A percentile compares a stretch with the other conserved stretches of the same genome.
Evolutionary conservation across 2,329 filamentous ascomycete genomes (phyloP).

Genomic region (Cytospora chrysosperma): DNA sequence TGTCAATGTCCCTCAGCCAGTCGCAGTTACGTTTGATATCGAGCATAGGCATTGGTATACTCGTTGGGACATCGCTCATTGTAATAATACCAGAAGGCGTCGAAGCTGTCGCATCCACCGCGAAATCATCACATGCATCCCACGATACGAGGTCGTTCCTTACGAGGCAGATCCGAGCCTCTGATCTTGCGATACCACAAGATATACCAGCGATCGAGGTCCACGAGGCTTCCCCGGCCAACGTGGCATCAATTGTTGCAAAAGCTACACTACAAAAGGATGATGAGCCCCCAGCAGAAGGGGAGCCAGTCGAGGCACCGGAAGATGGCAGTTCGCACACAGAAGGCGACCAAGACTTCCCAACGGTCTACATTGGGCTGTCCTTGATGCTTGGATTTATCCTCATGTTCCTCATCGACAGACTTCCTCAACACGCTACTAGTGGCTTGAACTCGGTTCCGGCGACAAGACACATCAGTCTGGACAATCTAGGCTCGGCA

Average conservation of each 20-base stretch:
- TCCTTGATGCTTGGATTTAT: slow-evolving; percentile 87
- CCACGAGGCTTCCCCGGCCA: background rate
- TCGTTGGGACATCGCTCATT: slow-evolving; percentile 92
- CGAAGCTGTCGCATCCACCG: slow-evolving; percentile 74
- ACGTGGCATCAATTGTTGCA: slow-evolving; percentile 10
- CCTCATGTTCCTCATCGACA: slow-evolving; percentile 95
- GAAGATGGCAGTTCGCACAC: slow-evolving; percentile 27
- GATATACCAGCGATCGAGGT: background rate
- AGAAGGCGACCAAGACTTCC: slow-evolving; percentile 45
- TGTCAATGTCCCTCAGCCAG: slow-evolving; percentile 83
- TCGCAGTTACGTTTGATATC: slow-evolving; percentile 87
- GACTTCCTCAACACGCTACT: slow-evolving; percentile 71
- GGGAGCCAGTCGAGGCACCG: slow-evolving; percentile 22
- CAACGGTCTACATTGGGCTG: slow-evolving; percentile 79
- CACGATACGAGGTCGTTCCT: slow-evolving; percentile 32
- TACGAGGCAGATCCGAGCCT: background rate
- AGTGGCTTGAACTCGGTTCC: slow-evolving; percentile 64
- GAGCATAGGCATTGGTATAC: slow-evolving; percentile 86
- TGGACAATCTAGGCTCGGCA: slow-evolving; percentile 67
- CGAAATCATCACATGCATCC: slow-evolving; percentile 38
- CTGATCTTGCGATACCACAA: slow-evolving; percentile 11
- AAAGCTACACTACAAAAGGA: slow-evolving; percentile 28
- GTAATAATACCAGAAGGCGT: slow-evolving; percentile 98
- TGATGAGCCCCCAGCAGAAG: slow-evolving; percentile 29
- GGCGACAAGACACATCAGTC: slow-evolving; percentile 78